Conservation (phyloP, 805 yeast genomes). For the Candida chilensis region DNA sequence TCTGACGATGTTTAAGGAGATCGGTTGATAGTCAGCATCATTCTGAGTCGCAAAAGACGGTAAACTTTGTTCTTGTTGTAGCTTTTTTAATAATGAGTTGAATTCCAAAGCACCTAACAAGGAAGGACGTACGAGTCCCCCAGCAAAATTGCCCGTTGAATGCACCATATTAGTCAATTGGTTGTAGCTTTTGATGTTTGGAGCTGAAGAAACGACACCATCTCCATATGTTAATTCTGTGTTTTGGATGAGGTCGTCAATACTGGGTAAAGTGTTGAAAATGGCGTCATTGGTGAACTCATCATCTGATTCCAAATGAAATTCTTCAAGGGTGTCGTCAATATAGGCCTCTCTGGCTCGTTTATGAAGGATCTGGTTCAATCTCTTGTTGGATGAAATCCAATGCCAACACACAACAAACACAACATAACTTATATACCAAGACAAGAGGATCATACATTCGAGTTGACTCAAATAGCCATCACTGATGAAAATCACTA, state of each 20-base stretch:
- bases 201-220: neutral
- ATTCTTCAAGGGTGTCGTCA: neutral
- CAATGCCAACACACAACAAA: conserved; percentile 40
- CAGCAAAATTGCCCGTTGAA: too few species aligned
- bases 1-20: too few species aligned
- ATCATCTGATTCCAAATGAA: neutral
- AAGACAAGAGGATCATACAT: conserved; percentile 43
- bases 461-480: conserved; percentile 46
- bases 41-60: too few species aligned
- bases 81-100: conserved; percentile 9
- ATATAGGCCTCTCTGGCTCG: conserved; percentile 1
- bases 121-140: conserved; percentile 22
- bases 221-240: neutral
- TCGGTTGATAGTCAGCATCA: too few species aligned
- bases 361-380: neutral
- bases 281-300: too few species aligned
- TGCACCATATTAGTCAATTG: neutral
- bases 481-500: conserved; percentile 40
- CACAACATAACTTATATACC: conserved; percentile 31
- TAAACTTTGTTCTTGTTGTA: conserved; percentile 1
- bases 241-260: too few species aligned
- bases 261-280: too few species aligned
- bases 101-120: conserved; percentile 26
- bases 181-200: neutral
- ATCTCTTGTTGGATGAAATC: neutral